phyloP scores from a whole-genome alignment of 257 asterid species.

The Fraxinus americana region DNA sequence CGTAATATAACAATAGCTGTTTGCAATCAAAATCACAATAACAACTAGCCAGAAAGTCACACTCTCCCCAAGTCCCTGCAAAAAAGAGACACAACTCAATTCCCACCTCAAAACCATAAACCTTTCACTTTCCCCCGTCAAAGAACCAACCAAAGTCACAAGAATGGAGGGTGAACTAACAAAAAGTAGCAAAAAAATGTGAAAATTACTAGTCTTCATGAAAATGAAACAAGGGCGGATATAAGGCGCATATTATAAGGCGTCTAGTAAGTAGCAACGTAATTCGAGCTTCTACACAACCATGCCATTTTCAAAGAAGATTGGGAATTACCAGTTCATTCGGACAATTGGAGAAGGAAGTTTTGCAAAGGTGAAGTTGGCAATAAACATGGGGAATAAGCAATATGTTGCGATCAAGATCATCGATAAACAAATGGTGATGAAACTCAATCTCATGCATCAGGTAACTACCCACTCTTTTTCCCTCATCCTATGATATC shows the following conservation, averaged over 20 bases:
- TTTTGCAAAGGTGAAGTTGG: constrained; percentile 37
- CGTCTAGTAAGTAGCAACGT: not conserved
- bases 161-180: not conserved
- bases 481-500: not conserved
- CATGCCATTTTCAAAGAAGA: constrained; percentile 17
- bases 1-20: not conserved
- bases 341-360: constrained; percentile 40
- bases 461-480: constrained; percentile 23
- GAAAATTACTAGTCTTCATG: not conserved
- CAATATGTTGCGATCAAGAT: constrained; percentile 35
- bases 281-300: not conserved
- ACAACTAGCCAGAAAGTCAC: not conserved
- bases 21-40: not conserved
- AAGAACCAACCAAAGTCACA: not conserved
- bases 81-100: not conserved
- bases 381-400: constrained; percentile 25
- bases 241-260: not conserved
- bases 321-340: constrained; percentile 31
- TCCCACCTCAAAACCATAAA: not conserved
- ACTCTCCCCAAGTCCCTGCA: not conserved
- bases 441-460: constrained; percentile 23
- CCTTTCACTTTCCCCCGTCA: not conserved
- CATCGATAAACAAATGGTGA: constrained; percentile 28
- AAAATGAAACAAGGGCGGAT: not conserved
- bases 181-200: not conserved